phyloP scores from a whole-genome alignment of 129 eudicot genomes.

The Glebionis coronaria region DNA sequence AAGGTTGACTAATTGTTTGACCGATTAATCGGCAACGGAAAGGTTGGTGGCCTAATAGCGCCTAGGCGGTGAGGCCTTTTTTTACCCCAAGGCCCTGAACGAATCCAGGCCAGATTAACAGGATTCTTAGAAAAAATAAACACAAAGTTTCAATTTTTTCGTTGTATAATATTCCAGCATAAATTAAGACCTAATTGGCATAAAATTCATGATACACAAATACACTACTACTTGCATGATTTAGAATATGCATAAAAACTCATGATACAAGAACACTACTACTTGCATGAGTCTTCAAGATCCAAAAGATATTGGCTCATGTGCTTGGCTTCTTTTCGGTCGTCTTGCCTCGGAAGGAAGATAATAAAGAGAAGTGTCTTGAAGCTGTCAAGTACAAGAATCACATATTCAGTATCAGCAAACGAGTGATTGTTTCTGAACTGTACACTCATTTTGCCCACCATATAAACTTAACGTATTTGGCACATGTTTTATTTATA shows the following conservation, averaged over 20 bases:
- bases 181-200: no score
- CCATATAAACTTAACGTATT: conserved; percentile 6
- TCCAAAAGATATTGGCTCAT: conserved; percentile 15
- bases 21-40: no score
- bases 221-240: background rate
- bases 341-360: conserved; percentile 69
- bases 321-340: conserved; percentile 59
- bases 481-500: background rate
- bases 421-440: background rate
- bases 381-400: conserved; percentile 43
- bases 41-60: no score
- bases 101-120: no score
- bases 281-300: conserved; percentile 1
- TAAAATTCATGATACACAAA: background rate
- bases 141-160: no score
- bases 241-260: conserved; percentile 11
- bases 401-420: conserved; percentile 8
- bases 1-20: no score
- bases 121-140: no score
- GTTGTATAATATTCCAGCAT: no score
- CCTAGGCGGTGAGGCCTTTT: no score
- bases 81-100: no score
- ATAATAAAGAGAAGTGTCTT: conserved; percentile 71
- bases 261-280: background rate
- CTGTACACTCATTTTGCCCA: background rate